A percentile compares a stretch with the other conserved stretches of the same genome.
These are phyloP conservation scores for Psilocybe tampanensis DNA, from an alignment of 768 basidiomycete species.

Conservation along the genomic window DNA sequence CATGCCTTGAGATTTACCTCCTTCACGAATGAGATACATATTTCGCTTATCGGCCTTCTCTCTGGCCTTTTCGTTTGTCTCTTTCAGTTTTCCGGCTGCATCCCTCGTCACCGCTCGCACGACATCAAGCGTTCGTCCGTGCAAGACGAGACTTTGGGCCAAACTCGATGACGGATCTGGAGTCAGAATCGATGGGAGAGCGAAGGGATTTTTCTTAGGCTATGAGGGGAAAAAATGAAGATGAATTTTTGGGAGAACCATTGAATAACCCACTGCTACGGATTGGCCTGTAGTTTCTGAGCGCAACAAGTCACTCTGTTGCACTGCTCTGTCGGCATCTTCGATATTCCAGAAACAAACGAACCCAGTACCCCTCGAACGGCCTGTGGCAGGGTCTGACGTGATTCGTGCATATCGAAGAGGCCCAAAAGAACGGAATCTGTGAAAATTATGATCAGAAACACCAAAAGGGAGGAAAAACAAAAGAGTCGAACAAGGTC, in stretches of 20 bases:
- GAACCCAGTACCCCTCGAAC: constrained; percentile 94
- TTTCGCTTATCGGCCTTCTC: constrained; percentile 95
- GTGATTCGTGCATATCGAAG: constrained; percentile 93
- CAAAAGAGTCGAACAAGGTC: constrained; percentile 58
- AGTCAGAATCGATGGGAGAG: constrained; percentile 85
- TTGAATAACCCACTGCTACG: constrained; percentile 25
- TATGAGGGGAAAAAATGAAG: constrained; percentile 21
- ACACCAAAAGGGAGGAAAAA: neutral
- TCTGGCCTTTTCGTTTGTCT: constrained; percentile 81
- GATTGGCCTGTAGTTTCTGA: constrained; percentile 58
- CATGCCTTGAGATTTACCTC: constrained; percentile 57
- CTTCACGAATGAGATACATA: constrained; percentile 94
- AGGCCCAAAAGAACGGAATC: constrained; percentile 91
- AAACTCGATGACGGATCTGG: constrained; percentile 89
- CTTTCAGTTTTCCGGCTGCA: constrained; percentile 84
- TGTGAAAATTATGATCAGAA: constrained; percentile 29
- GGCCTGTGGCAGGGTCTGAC: constrained; percentile 77
- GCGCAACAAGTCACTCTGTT: constrained; percentile 75
- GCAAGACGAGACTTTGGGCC: constrained; percentile 82
- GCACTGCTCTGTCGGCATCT: constrained; percentile 84
- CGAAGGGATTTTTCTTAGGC: constrained; percentile 84
- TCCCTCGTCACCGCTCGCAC: constrained; percentile 89
- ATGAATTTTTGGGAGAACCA: neutral
- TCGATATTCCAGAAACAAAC: constrained; percentile 96
- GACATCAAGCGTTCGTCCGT: constrained; percentile 92